Percentiles rank a stretch among this genome's conserved stretches.
Evolutionary conservation across 768 basidiomycete species (phyloP).

Genomic region (Macrolepiota albuminosa): DNA sequence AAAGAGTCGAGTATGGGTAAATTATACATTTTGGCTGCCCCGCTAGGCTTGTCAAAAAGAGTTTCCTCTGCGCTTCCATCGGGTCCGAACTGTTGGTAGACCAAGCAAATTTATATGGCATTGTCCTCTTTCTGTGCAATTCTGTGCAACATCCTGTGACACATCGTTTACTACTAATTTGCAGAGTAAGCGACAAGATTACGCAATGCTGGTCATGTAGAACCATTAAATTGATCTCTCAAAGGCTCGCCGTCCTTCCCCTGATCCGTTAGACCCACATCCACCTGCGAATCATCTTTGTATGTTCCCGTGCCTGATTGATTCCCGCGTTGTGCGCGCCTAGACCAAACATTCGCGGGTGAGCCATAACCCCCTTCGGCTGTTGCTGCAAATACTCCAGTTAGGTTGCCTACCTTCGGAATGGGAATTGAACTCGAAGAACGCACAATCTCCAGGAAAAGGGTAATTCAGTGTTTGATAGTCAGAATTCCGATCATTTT

Average conservation of each 20-base stretch:
- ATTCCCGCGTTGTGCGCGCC: constrained; percentile 22
- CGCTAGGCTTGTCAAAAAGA: neutral
- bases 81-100: neutral
- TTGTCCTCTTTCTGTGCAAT: neutral
- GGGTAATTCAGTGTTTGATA: constrained; percentile 15
- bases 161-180: neutral
- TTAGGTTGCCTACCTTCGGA: neutral
- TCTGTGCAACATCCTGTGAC: neutral
- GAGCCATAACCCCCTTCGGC: constrained; percentile 23
- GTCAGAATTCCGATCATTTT: neutral
- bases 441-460: constrained; percentile 10
- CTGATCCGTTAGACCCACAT: constrained; percentile 17
- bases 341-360: constrained; percentile 20
- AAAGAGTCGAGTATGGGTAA: neutral
- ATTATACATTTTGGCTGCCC: neutral
- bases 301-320: constrained; percentile 7
- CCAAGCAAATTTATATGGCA: neutral
- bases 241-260: constrained; percentile 16
- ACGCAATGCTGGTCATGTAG: neutral
- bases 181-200: neutral
- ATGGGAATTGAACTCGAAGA: neutral
- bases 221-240: constrained; percentile 15
- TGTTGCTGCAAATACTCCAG: constrained; percentile 11
- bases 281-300: neutral
- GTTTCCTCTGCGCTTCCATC: neutral